Evolutionary conservation across 1,139 yeast species (phyloP), one percentile per base, ranked within the genome.

Genomic region (Suhomyces maxii): DNA sequence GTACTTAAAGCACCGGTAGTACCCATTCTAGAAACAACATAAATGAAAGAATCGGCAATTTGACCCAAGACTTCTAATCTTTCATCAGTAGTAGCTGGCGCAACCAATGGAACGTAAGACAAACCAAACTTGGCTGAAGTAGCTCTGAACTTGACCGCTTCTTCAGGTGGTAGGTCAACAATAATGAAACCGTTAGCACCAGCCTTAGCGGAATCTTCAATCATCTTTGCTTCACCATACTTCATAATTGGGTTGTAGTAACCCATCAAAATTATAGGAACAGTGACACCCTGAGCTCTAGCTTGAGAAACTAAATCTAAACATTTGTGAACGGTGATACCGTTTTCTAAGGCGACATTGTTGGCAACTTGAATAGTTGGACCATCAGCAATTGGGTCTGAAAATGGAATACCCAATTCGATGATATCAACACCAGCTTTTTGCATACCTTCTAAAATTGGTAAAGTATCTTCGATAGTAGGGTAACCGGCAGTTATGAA

Each of bases 321-420:
- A 53, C 88, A 82, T 58, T 77, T 76, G 8, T 74, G 63, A 50
- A 89, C 84, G 30, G 90, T 84, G 50, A 90, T 82, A 11, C 96
- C 96, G 58, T 93, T 90, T 31, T 80, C 77, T 54, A 93, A 77
- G 10, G 99, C 95, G 23, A 70, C 74, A 33, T 80, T 80, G 68
- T 91, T 91, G 36, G 98, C 89, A 34, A 75, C 82, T 69, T 93
- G 99, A 58, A 93, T 93, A 12, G 96, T 89, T 35, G 98, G 96
- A 40, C 99, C 99, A 66, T 93, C 99, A 37, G 98, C 99, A 61
- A 93, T 89, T 37, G 99, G 99, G 64, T 93, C 99, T n/a, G 97
- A 86, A 66, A 93, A 93, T 37, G 99, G 99, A 62, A 95, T 73
- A 52, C 99, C 99, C 42, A 93, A 73, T 71, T 93, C 99, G 55